Conservation (phyloP, 805 yeast species). For the Candida fluviatilis region DNA sequence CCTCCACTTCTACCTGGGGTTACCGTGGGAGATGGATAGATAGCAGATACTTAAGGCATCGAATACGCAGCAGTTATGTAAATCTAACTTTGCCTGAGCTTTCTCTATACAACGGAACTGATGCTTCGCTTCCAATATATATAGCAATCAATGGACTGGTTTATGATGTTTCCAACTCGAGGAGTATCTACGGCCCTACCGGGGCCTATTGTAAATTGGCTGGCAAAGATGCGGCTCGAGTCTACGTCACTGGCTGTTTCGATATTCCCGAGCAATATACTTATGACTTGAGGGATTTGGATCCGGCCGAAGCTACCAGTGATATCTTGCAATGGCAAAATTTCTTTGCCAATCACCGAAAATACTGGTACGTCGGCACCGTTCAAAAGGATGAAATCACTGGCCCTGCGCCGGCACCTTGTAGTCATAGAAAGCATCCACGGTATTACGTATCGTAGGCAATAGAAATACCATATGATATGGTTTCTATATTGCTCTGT, state of each 20-base stretch:
- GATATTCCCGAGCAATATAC: conserved; percentile 51
- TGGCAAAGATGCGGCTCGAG: conserved; percentile 67
- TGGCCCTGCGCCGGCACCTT: conserved; percentile 51
- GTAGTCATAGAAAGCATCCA: conserved; percentile 31
- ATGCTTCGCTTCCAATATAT: conserved; percentile 47
- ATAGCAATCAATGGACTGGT: conserved; percentile 58
- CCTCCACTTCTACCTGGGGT: conserved; percentile 60
- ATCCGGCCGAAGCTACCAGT: conserved; percentile 30
- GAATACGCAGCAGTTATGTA: conserved; percentile 12
- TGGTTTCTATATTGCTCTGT: too few species aligned
- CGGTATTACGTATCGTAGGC: conserved; percentile 5
- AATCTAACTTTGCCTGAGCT: conserved; percentile 44
- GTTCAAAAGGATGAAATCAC: conserved; percentile 42
- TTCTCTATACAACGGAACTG: conserved; percentile 47
- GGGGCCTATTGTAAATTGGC: conserved; percentile 49
- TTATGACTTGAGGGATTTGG: conserved; percentile 62
- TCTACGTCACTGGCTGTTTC: conserved; percentile 70
- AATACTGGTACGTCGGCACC: conserved; percentile 62
- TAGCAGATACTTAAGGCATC: conserved; percentile 34
- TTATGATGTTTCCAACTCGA: conserved; percentile 55
- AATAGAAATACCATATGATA: too few species aligned
- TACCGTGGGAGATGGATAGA: conserved; percentile 48
- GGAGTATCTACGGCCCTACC: conserved; percentile 52
- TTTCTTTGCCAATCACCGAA: conserved; percentile 40
- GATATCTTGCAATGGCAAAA: conserved; percentile 50